Conservation (phyloP, 1,139 yeast genomes). For the Fermentozyma sake region DNA sequence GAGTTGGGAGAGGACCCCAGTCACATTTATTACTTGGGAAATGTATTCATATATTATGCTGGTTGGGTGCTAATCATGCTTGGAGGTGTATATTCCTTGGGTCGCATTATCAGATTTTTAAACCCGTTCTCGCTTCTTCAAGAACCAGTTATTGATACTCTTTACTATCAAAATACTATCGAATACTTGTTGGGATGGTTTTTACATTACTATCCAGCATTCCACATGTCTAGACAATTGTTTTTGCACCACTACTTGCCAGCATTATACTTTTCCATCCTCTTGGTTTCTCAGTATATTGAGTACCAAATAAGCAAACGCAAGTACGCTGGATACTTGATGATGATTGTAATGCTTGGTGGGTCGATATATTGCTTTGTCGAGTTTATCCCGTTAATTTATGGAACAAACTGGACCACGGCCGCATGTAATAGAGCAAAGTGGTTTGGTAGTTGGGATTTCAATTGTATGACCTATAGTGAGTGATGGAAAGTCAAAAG, state of each 20-base stretch:
- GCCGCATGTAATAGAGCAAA: constrained; percentile 21
- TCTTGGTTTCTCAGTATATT: constrained; percentile 26
- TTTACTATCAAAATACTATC: constrained; percentile 21
- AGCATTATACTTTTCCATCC: constrained; percentile 31
- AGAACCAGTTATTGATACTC: constrained; percentile 10
- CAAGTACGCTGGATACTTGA: constrained; percentile 12
- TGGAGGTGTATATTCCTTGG: too few relatives aligned
- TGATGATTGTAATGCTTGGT: constrained; percentile 12
- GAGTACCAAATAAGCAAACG: constrained; percentile 27
- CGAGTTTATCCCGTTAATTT: constrained; percentile 27
- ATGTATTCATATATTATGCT: too few relatives aligned
- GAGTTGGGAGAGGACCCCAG: constrained; percentile 21
- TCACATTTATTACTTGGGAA: constrained; percentile 35
- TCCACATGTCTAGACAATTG: constrained; percentile 27
- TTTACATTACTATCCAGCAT: constrained; percentile 34
- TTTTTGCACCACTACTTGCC: constrained; percentile 39
- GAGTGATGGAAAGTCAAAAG: not conserved
- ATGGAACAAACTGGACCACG: constrained; percentile 32
- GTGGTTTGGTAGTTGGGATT: constrained; percentile 33
- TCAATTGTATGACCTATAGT: constrained; percentile 20
- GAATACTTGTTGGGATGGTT: constrained; percentile 31
- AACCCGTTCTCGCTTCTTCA: constrained; percentile 28
- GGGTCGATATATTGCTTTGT: constrained; percentile 16
- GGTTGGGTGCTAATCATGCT: constrained; percentile 16
- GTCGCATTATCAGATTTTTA: constrained; percentile 6